phyloP scores from a whole-genome alignment of 169 alveolate genomes.

The Plasmodium vivax region DNA sequence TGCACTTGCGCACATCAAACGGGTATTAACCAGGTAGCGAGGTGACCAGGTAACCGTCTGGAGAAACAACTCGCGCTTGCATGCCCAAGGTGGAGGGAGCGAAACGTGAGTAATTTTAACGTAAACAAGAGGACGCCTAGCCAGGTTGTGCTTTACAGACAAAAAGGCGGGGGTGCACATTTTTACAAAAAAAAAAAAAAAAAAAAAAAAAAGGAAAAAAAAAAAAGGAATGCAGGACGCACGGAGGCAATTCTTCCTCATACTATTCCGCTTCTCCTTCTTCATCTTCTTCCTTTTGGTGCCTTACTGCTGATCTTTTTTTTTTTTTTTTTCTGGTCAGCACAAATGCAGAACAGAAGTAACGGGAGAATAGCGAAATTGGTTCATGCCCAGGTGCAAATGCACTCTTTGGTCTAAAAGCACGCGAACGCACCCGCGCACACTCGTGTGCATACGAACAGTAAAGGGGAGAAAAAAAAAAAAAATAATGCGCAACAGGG shows the following conservation, averaged over 20 bases:
- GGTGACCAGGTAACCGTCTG: background rate
- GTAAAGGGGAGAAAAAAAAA: no score
- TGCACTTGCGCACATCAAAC: background rate
- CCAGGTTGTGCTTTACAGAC: background rate
- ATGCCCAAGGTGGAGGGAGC: no score
- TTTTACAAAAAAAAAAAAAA: background rate
- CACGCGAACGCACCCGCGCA: background rate
- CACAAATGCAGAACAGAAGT: background rate
- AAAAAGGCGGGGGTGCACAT: background rate
- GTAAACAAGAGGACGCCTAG: background rate
- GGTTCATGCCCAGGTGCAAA: background rate
- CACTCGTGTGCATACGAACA: background rate
- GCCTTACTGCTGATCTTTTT: constrained; percentile 3
- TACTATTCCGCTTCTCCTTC: background rate
- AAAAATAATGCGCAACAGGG: background rate
- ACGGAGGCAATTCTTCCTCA: background rate
- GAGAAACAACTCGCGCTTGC: background rate
- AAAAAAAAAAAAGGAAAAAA: no score
- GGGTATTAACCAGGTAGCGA: background rate
- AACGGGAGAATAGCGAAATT: background rate
- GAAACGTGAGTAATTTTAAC: background rate
- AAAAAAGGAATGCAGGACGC: background rate
- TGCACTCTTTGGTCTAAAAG: background rate
- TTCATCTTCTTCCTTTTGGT: background rate
- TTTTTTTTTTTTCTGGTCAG: background rate